phyloP scores from a whole-genome alignment of 352 stramenopile species.

The Phytophthora capsici region DNA sequence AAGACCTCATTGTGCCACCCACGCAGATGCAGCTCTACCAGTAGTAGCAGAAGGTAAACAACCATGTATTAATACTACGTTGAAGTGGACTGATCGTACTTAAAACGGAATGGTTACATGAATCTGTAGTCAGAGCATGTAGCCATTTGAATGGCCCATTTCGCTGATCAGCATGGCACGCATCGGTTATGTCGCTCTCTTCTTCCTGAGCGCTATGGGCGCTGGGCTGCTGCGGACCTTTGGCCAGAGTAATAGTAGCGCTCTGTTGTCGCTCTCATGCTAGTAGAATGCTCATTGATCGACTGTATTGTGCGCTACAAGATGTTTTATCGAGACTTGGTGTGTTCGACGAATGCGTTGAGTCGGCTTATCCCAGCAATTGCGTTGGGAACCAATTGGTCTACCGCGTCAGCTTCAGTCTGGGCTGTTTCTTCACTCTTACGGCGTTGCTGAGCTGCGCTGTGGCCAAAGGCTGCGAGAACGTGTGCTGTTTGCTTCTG shows the following conservation, averaged over 20 bases:
- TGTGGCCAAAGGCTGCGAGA: slow-evolving; percentile 56
- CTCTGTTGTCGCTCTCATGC: not conserved
- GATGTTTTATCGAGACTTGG: slow-evolving; percentile 45
- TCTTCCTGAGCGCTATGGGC: slow-evolving; percentile 65
- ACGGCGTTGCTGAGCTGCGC: slow-evolving; percentile 61
- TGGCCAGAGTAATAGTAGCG: slow-evolving; percentile 47
- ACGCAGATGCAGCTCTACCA: slow-evolving; percentile 86
- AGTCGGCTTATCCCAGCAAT: slow-evolving; percentile 35
- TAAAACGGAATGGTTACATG: slow-evolving; percentile 7
- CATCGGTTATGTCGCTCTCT: slow-evolving; percentile 64
- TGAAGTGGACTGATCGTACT: slow-evolving; percentile 7
- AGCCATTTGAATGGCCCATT: not conserved
- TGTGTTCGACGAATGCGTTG: slow-evolving; percentile 59
- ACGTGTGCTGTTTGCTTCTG: slow-evolving; percentile 66
- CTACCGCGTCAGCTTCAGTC: slow-evolving; percentile 79
- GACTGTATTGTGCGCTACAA: slow-evolving; percentile 8
- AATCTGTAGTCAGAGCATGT: not conserved
- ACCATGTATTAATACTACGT: not conserved
- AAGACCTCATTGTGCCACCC: slow-evolving; percentile 84
- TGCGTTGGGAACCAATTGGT: slow-evolving; percentile 82
- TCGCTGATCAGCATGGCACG: slow-evolving; percentile 34
- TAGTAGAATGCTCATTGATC: not conserved
- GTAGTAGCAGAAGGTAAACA: slow-evolving; percentile 13
- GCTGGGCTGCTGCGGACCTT: slow-evolving; percentile 68
- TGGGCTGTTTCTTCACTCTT: slow-evolving; percentile 70